Conservation (phyloP, 148 eudicot genomes). For the Persicaria maculosa region DNA sequence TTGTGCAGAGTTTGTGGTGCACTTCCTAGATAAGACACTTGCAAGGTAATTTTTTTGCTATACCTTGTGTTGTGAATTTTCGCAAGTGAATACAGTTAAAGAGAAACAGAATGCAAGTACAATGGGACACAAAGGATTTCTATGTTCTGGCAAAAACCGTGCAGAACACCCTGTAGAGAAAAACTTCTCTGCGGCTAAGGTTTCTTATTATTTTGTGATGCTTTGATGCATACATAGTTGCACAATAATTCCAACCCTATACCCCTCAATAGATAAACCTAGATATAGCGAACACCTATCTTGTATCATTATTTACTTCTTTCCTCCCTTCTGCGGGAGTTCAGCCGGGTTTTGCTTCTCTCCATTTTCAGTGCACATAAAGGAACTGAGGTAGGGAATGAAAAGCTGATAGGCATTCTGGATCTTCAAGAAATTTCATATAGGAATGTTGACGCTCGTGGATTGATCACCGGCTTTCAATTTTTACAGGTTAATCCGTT, state of each 20-base stretch:
- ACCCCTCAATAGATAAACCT: too few relatives aligned
- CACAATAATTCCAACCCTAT: too few relatives aligned
- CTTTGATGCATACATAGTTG: too few relatives aligned
- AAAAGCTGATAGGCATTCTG: slow-evolving; percentile 41
- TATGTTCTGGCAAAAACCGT: too few relatives aligned
- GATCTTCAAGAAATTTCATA: slow-evolving; percentile 39
- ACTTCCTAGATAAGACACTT: slow-evolving; percentile 45
- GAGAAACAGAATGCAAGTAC: too few relatives aligned
- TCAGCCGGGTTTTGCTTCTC: neutral
- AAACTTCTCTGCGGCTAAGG: too few relatives aligned
- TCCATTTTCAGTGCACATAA: slow-evolving; percentile 33
- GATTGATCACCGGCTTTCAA: slow-evolving; percentile 48
- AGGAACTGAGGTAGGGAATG: slow-evolving; percentile 43
- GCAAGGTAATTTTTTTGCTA: slow-evolving; percentile 31
- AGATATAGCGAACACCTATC: too few relatives aligned
- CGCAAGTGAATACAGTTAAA: too few relatives aligned
- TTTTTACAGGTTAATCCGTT: slow-evolving; percentile 36
- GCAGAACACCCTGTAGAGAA: too few relatives aligned
- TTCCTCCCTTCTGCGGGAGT: neutral
- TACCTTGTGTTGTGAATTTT: too few relatives aligned
- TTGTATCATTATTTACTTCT: neutral
- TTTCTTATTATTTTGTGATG: too few relatives aligned
- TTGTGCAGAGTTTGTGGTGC: slow-evolving; percentile 49
- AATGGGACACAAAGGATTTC: too few relatives aligned
- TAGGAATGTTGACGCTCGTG: slow-evolving; percentile 51